Evolutionary conservation across 2,329 filamentous ascomycete species (phyloP).

Genomic region (Penicillium capsulatum): DNA sequence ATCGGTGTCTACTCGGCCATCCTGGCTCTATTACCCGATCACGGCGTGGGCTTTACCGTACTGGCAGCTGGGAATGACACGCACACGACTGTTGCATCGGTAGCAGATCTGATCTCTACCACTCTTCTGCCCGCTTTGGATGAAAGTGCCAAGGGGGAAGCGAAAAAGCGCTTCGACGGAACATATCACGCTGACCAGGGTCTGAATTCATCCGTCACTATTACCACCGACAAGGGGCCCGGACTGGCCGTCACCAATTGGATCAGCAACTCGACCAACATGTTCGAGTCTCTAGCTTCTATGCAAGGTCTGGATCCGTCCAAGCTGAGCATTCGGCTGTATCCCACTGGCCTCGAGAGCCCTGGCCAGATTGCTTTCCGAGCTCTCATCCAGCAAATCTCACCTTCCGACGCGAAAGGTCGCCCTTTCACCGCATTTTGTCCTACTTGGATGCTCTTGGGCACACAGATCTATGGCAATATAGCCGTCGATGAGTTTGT

Average conservation of each 20-base stretch:
- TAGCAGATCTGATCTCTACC: constrained; percentile 16
- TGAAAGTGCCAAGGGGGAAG: constrained; percentile 21
- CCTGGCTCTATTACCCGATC: constrained; percentile 24
- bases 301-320: constrained; percentile 7
- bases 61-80: constrained; percentile 17
- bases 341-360: constrained; percentile 21
- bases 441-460: constrained; percentile 2
- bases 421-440: constrained; percentile 1
- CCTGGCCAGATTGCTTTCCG: background rate
- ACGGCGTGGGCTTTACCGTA: constrained; percentile 23
- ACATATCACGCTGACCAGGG: constrained; percentile 8
- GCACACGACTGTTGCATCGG: constrained; percentile 4
- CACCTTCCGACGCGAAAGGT: too few species aligned
- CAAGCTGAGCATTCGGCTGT: constrained; percentile 19
- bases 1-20: constrained; percentile 23
- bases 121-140: constrained; percentile 20
- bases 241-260: constrained; percentile 19
- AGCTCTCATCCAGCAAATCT: too few species aligned
- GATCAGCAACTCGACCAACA: constrained; percentile 19
- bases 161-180: constrained; percentile 14
- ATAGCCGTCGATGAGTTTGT: constrained; percentile 5
- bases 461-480: constrained; percentile 1
- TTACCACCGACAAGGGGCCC: constrained; percentile 18
- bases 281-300: constrained; percentile 13
- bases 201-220: constrained; percentile 16